phyloP scores from a whole-genome alignment of 495 filamentous ascomycete species.

The Xylaria cubensis region DNA sequence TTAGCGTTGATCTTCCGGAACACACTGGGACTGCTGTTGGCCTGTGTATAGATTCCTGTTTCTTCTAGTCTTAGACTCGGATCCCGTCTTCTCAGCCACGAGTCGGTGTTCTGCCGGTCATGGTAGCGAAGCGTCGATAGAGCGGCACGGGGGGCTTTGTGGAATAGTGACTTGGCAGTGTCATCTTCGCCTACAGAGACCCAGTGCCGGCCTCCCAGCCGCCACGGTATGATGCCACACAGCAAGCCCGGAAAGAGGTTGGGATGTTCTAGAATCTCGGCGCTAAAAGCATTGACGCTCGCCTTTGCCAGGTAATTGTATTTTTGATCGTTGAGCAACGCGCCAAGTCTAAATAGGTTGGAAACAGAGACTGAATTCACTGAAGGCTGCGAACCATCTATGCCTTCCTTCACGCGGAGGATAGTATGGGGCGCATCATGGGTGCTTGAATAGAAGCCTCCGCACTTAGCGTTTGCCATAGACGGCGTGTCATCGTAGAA shows the following conservation, averaged over 20 bases:
- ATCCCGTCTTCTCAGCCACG: slow-evolving; percentile 36
- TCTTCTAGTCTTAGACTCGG: slow-evolving; percentile 23
- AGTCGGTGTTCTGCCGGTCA: slow-evolving; percentile 19
- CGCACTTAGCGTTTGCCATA: slow-evolving; percentile 46
- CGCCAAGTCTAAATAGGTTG: slow-evolving; percentile 81
- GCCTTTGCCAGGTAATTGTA: slow-evolving; percentile 71
- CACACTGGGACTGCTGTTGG: neutral
- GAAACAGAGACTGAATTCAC: slow-evolving; percentile 83
- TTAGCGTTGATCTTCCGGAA: slow-evolving; percentile 13
- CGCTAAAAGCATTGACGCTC: slow-evolving; percentile 83
- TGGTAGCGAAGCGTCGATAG: slow-evolving; percentile 39
- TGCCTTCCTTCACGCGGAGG: slow-evolving; percentile 89
- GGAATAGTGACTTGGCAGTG: slow-evolving; percentile 26
- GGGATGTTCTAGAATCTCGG: slow-evolving; percentile 90
- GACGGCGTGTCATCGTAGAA: slow-evolving; percentile 65
- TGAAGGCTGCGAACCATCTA: slow-evolving; percentile 88
- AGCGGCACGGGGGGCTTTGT: slow-evolving; percentile 35
- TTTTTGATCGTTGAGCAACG: slow-evolving; percentile 68
- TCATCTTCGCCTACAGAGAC: slow-evolving; percentile 32
- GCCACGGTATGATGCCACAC: slow-evolving; percentile 70
- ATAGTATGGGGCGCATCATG: slow-evolving; percentile 73
- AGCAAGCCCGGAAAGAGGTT: slow-evolving; percentile 85
- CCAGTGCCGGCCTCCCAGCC: slow-evolving; percentile 57
- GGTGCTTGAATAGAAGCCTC: slow-evolving; percentile 89
- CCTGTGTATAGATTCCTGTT: slow-evolving; percentile 23